Evolutionary conservation across 2,329 filamentous ascomycete species (phyloP), one percentile per base, ranked within the genome.

Genomic region (Aureobasidium sp.): DNA sequence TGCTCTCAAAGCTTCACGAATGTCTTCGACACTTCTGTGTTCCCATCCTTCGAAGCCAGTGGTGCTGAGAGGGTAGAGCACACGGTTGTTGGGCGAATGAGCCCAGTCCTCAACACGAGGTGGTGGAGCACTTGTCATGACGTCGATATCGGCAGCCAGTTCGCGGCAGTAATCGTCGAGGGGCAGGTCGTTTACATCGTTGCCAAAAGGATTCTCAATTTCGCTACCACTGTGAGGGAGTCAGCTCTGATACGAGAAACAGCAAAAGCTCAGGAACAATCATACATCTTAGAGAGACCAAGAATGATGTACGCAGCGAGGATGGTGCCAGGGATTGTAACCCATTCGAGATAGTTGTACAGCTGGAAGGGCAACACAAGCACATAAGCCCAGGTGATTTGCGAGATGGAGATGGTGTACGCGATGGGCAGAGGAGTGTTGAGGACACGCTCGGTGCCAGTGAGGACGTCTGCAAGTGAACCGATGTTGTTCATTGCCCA

Each of bases 321-420:
- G 14, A 90, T 72, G 39, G 83, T 85, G 29, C 83, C 88, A 0
- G 88, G 88, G 58, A 93, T 90, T 11, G 88, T 84, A 58, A 90
- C 77, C 84, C 85, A 93, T 6, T 69, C 61, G 1, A 94, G 79
- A 3, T 70, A 66, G 0, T 67, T 64, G 64, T 80, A 79, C 6
- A 94, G 80, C 70, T 94, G 88, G 76, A 93, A 93, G 5, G 88
- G 88, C 1, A 94, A 77, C 27, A 88, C 76, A 60, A 89, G 71
- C 50, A 93, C 83, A 70, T 93, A 94, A 48, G 90, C 79, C 81
- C 86, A 90, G 27, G 88, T 88, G 64, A 93, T 91, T 66, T 94
- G 88, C 17, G 84, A 83, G 66, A 93, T 90, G 62, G 87, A 81
- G 62, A 94, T 93, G 59, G 80, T 82, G 73, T 94, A 94, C 41